Base-by-base conservation (phyloP, 2,329 filamentous ascomycete genomes). In the Elsinoe arachidis region DNA sequence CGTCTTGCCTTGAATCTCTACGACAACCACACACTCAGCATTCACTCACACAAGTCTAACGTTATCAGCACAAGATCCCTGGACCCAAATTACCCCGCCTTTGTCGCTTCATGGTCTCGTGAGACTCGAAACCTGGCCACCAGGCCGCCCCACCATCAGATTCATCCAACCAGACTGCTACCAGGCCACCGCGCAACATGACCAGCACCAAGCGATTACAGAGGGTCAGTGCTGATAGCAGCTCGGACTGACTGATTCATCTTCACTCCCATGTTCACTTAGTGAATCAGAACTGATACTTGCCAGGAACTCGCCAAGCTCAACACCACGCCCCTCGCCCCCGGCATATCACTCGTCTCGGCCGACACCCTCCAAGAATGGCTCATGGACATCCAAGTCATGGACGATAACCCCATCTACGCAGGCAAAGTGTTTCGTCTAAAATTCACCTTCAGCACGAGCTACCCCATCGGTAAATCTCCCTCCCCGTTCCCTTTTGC, bases 371-470 rank as follows among this genome's bases (percentile, higher is more conserved):
- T 96, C 55, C 81, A 89, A 67, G 86, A 93, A 75, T 99, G 93
- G 95, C 78, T 85, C 53, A 84, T 97, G 74, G 95, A 99, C 69
- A 95, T 99, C 56, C 77, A 81, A 63, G 92, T 99, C 55, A 81
- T 97, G 39, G 93, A 97, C 71, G 76, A 81, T 59, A 99, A 99
- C 68, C 92, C 92, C 1, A 74, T 99, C 49, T 99, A 99, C 73
- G 74, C 81, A 54, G 80, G 83, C 68, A 80, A 97, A 69, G 85
- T 77, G 21, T 97, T 89, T 74, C 82, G 92, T 19, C 77, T 99
- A 56, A 90, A 90, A 68, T 96, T 99, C 72, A 85, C 80, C 51
- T 99, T 99, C 72, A 84, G 83, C 60, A 78, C 80, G 33, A 83
- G 82, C 64, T 99, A 99, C 69, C 93, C 93, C 14, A 99, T 99